phyloP scores from a whole-genome alignment of 2,329 filamentous ascomycete genomes.

The Nemania bipapillata region DNA sequence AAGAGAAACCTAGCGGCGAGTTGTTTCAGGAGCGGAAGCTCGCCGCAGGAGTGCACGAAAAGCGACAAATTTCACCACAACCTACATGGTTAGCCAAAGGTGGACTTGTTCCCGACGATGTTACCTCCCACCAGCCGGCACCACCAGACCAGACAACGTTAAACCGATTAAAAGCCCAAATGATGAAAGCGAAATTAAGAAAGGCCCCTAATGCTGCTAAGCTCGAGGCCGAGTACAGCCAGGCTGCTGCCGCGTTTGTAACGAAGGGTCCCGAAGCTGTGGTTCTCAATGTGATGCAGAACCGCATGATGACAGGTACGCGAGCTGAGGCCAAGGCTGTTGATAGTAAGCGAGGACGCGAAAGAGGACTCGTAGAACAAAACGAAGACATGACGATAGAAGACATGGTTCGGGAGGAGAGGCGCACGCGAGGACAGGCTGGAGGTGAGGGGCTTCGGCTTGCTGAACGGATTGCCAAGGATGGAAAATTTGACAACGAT shows the following conservation, averaged over 20 bases:
- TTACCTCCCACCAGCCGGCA: constrained; percentile 59
- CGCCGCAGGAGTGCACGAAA: constrained; percentile 61
- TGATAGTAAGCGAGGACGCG: constrained; percentile 81
- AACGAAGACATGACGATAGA: constrained; percentile 97
- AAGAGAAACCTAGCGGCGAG: constrained; percentile 88
- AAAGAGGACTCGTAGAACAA: constrained; percentile 85
- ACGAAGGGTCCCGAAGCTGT: constrained; percentile 73
- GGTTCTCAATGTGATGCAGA: constrained; percentile 87
- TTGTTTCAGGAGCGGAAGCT: constrained; percentile 79
- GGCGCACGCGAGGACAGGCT: constrained; percentile 78
- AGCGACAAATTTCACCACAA: constrained; percentile 48
- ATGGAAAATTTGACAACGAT: constrained; percentile 88
- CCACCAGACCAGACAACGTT: constrained; percentile 80
- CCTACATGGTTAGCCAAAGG: constrained; percentile 63
- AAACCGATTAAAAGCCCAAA: constrained; percentile 89
- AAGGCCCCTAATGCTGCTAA: constrained; percentile 77
- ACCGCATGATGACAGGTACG: constrained; percentile 81
- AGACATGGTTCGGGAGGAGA: constrained; percentile 96
- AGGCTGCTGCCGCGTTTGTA: constrained; percentile 71
- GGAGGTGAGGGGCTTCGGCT: constrained; percentile 84
- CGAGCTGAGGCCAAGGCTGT: constrained; percentile 79
- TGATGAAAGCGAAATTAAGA: constrained; percentile 94
- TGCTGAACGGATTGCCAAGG: constrained; percentile 93
- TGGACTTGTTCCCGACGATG: constrained; percentile 66
- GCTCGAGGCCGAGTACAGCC: constrained; percentile 85